Base-by-base conservation (phyloP, 257 asterid species). In the Nemophila menziesii region DNA sequence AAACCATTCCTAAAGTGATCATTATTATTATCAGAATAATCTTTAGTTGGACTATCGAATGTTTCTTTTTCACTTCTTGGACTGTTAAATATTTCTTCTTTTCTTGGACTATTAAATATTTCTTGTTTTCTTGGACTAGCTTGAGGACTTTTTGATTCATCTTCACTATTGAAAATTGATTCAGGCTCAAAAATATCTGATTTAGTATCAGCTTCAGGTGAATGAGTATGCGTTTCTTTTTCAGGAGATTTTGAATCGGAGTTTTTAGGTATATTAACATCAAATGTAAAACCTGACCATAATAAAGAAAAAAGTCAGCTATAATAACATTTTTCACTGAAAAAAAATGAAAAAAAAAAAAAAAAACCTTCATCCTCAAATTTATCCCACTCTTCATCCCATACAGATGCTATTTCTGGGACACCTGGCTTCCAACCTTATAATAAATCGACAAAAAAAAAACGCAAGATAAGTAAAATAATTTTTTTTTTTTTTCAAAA, bases 381-480 rank as follows among this genome's bases (percentile, higher is more conserved):
- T 68, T 90, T 90, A 74, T 90, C 99, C 99, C 99, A 90, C 36
- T 90, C 99, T 73, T 90, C 99, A 67, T 90, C 96, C 99, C 99
- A 90, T 46, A 82, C 67, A 55, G 71, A 81, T 41, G 93, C 85
- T 40, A 74, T 43, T 65, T 79, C 96, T 2, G 96, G 93, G 43
- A 90, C 58, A 44, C 99, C 99, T 50, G 93, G 96, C 39, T 72
- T 82, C 99, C 99, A 90, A 46, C 96, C 98, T 90, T 67, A 64
- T 52, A 62, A n/a, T 8, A 29, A 48, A 39, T 24, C 33, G 26
- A 18, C 2, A 33, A 39, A 55, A 49, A 44, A 14, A 6, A 45
- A 20, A 16, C 22, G 43, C 24, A 47, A 16, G 17, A 13, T 16
- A 29, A 29, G 36, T 13, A 29, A 29, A 29, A 29, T 29, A 29